phyloP scores from a whole-genome alignment of 2,329 filamentous ascomycete species.

The Teratosphaeria nubilosa region DNA sequence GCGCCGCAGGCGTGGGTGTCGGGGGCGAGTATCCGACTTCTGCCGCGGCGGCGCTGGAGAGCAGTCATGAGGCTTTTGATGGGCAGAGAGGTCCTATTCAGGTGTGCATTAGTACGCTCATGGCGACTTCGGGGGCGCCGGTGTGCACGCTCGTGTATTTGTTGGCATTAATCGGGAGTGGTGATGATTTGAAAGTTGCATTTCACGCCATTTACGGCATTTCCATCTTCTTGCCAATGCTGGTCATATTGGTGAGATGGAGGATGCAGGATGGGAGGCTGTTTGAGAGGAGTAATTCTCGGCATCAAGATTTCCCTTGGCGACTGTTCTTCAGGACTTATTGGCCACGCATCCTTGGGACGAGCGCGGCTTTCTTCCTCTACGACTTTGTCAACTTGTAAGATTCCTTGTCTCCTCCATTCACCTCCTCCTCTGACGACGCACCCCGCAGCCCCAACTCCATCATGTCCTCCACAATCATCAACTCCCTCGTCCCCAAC shows the following conservation, averaged over 20 bases:
- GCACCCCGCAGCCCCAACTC: neutral
- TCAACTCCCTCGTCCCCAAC: neutral
- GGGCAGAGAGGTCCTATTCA: conserved; percentile 18
- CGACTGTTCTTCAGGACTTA: conserved; percentile 42
- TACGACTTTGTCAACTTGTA: conserved; percentile 42
- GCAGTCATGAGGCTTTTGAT: conserved; percentile 37
- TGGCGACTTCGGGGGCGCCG: conserved; percentile 15
- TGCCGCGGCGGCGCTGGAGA: conserved; percentile 39
- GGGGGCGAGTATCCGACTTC: conserved; percentile 42
- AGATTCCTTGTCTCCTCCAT: conserved; percentile 37
- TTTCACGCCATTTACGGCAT: conserved; percentile 35
- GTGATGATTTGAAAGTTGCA: conserved; percentile 30
- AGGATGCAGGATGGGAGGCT: conserved; percentile 44
- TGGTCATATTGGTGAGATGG: conserved; percentile 44
- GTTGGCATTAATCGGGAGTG: conserved; percentile 27
- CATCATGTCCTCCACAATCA: conserved; percentile 22
- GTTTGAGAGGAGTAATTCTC: conserved; percentile 45
- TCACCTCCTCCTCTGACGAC: conserved; percentile 25
- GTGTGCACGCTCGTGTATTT: conserved; percentile 22
- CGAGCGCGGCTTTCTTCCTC: conserved; percentile 47
- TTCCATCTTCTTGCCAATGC: conserved; percentile 40
- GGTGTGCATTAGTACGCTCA: conserved; percentile 17
- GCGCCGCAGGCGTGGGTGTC: conserved; percentile 38
- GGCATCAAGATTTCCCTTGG: conserved; percentile 40
- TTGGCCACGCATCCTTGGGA: conserved; percentile 45